These are phyloP conservation scores for Lenwebbia sp. DNA, from an alignment of 345 rosid species.

Conservation along the genomic window DNA sequence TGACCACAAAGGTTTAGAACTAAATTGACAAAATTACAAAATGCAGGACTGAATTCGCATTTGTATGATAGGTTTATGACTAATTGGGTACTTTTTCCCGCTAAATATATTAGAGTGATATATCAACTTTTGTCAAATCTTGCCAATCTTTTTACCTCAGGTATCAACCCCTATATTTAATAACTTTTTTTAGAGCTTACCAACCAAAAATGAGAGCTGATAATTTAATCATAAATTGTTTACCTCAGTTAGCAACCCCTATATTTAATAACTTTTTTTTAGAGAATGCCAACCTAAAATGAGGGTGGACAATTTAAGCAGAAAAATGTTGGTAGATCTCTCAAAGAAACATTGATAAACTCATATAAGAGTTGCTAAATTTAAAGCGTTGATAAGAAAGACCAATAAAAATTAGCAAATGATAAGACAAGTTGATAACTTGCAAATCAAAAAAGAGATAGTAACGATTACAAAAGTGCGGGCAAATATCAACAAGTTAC, in stretches of 20 bases:
- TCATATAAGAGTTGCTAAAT: background rate
- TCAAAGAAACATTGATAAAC: background rate
- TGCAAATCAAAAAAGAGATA: background rate
- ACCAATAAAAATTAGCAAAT: background rate
- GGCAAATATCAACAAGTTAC: background rate
- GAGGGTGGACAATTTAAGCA: background rate
- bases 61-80: background rate
- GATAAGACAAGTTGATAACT: background rate
- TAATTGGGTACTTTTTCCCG: background rate
- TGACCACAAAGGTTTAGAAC: rapidly evolving
- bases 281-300: background rate
- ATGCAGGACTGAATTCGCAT: background rate
- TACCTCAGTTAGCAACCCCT: too few relatives aligned
- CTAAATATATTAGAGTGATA: background rate
- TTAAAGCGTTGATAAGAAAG: background rate
- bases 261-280: too few relatives aligned
- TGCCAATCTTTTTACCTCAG: background rate
- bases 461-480: background rate
- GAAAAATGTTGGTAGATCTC: background rate
- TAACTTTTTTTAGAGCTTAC: background rate
- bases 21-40: background rate
- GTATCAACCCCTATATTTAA: background rate
- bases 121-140: background rate
- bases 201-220: background rate
- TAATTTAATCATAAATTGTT: background rate